phyloP scores from a whole-genome alignment of 345 rosid genomes.

The Dimocarpus longan region DNA sequence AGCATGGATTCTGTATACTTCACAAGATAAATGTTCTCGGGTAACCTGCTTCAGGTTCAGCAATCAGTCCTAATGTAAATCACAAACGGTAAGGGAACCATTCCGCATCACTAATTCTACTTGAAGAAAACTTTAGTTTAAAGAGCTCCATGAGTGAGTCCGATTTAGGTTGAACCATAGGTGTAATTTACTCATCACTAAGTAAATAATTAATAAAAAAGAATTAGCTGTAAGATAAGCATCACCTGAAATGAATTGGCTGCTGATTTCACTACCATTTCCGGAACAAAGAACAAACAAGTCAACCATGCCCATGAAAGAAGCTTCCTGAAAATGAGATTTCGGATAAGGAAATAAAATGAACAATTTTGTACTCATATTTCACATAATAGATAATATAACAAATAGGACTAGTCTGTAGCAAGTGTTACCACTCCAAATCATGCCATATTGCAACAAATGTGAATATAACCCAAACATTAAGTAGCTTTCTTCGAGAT shows the following conservation, averaged over 20 bases:
- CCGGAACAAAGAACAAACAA: conserved; percentile 92
- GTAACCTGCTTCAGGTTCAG: background rate
- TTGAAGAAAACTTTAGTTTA: background rate
- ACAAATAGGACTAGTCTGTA: conserved; percentile 2
- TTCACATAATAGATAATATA: conserved; percentile 14
- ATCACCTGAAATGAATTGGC: conserved; percentile 65
- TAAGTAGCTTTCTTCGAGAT: conserved; percentile 75
- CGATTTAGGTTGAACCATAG: background rate
- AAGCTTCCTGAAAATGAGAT: conserved; percentile 74
- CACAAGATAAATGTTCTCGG: background rate
- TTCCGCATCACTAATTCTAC: background rate
- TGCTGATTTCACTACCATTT: conserved; percentile 80
- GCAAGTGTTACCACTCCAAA: conserved; percentile 76
- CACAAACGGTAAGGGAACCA: background rate
- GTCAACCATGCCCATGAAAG: conserved; percentile 99
- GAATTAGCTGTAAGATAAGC: conserved; percentile 7
- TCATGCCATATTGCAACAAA: conserved; percentile 99
- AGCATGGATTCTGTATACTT: background rate
- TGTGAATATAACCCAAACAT: conserved; percentile 88
- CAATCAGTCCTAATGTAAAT: background rate
- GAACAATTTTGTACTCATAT: background rate
- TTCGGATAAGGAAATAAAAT: conserved; percentile 23
- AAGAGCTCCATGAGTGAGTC: background rate
- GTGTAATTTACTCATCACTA: background rate
- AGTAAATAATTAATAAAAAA: background rate